These are phyloP conservation scores for Eucalyptus camaldulensis DNA, from an alignment of 345 rosid genomes.

Conservation along the genomic window DNA sequence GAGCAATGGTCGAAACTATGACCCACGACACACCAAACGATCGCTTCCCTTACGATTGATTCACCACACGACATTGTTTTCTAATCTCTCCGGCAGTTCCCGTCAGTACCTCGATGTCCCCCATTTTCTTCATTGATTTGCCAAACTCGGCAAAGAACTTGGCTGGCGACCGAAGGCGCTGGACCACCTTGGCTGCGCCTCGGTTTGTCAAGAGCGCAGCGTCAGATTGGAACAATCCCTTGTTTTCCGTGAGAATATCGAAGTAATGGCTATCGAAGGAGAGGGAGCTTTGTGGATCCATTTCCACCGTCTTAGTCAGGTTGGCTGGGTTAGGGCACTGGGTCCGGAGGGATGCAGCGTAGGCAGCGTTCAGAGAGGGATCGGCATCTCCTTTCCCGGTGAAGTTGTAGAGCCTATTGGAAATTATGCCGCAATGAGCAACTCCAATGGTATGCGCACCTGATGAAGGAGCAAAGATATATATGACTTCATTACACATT, in stretches of 20 bases:
- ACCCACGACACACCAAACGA: not conserved
- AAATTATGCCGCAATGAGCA: not conserved
- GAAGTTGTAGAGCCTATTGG: not conserved
- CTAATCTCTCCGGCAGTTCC: not conserved
- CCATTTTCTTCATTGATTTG: not conserved
- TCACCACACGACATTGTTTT: not conserved
- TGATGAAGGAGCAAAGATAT: not conserved
- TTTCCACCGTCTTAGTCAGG: not conserved
- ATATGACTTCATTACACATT: not conserved
- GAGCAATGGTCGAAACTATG: not conserved
- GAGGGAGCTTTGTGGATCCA: not conserved
- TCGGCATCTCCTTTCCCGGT: not conserved
- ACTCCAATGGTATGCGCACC: not conserved
- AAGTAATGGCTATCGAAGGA: conserved; percentile 12
- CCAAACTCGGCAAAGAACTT: not conserved
- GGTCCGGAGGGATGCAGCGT: not conserved
- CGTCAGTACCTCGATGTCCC: not conserved
- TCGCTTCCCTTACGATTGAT: not conserved
- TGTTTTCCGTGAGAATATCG: conserved; percentile 1
- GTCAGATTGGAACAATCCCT: conserved; percentile 16
- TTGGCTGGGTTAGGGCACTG: not conserved
- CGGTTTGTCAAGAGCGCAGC: conserved; percentile 7
- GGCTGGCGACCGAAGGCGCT: not conserved
- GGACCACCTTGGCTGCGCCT: not conserved
- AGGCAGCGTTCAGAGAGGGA: not conserved